Percentiles rank a stretch among this genome's conserved stretches.
Conservation (phyloP, 176 grass and related monocot species). For the Ananas comosus region DNA sequence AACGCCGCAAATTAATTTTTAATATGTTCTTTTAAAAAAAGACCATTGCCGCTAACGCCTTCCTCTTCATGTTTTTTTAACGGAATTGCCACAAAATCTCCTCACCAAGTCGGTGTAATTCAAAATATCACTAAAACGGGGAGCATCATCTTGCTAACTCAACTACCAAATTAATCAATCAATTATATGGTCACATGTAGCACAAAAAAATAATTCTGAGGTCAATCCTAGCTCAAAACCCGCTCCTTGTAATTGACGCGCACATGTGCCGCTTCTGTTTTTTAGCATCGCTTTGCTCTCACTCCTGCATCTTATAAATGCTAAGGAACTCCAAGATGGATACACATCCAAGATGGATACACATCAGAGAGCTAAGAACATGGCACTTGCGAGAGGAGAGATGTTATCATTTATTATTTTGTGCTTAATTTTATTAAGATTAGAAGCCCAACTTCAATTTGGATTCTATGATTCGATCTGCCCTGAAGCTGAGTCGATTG, state of each 20-base stretch:
- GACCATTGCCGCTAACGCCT: too few species aligned
- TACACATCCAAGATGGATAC: neutral
- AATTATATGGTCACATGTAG: neutral
- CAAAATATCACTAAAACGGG: too few species aligned
- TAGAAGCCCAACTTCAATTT: slow-evolving; percentile 31
- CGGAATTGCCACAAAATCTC: too few species aligned
- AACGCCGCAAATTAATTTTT: too few species aligned
- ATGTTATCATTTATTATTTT: neutral
- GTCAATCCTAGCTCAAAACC: neutral
- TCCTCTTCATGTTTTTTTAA: too few species aligned
- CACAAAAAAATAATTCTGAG: neutral
- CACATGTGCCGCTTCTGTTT: neutral
- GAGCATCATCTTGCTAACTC: too few species aligned
- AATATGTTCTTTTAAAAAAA: too few species aligned
- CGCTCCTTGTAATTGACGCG: neutral
- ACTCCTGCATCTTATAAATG: slow-evolving; percentile 1
- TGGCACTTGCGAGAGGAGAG: neutral
- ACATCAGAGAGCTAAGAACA: neutral
- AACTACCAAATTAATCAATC: too few species aligned
- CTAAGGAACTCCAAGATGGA: neutral
- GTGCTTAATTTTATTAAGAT: neutral
- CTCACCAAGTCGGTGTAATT: too few species aligned
- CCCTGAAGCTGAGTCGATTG: slow-evolving; percentile 41
- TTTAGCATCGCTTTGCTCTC: neutral
- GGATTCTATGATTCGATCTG: slow-evolving; percentile 46